Percentiles rank a stretch among this genome's conserved stretches.
Conservation (phyloP, 2,329 filamentous ascomycete genomes). For the Hymenoscyphus fructigenus region DNA sequence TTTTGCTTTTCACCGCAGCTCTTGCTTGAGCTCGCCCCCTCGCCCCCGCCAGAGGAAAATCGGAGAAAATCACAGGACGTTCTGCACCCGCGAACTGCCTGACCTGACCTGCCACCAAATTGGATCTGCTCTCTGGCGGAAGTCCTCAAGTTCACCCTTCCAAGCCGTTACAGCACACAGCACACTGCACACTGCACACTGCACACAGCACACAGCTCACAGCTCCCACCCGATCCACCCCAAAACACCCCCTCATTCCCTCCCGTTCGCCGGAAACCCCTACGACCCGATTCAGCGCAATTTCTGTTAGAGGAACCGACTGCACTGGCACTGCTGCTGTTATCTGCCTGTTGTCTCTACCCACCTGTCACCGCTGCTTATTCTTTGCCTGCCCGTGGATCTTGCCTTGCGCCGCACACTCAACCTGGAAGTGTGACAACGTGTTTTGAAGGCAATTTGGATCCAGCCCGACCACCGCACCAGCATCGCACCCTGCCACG, state of each 20-base stretch:
- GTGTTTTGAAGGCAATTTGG: slow-evolving; percentile 1
- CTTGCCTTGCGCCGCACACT: neutral
- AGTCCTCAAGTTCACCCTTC: too few species aligned
- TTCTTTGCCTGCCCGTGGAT: neutral
- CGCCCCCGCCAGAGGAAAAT: too few species aligned
- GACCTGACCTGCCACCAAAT: too few species aligned
- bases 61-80: too few species aligned
- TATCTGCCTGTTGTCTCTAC: neutral
- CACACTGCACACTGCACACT: too few species aligned
- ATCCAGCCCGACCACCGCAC: neutral
- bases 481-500: slow-evolving; percentile 1
- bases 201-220: neutral
- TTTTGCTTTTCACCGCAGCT: too few species aligned
- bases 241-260: neutral
- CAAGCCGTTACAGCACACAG: too few species aligned
- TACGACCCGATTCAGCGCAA: neutral
- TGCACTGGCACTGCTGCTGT: neutral
- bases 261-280: neutral
- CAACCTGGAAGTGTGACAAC: slow-evolving; percentile 1
- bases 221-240: neutral
- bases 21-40: too few species aligned
- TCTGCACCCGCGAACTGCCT: too few species aligned
- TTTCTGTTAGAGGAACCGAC: too few species aligned
- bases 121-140: too few species aligned
- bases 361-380: neutral